Conservation (phyloP, 2,329 filamentous ascomycete genomes). For the Graphium sp. region DNA sequence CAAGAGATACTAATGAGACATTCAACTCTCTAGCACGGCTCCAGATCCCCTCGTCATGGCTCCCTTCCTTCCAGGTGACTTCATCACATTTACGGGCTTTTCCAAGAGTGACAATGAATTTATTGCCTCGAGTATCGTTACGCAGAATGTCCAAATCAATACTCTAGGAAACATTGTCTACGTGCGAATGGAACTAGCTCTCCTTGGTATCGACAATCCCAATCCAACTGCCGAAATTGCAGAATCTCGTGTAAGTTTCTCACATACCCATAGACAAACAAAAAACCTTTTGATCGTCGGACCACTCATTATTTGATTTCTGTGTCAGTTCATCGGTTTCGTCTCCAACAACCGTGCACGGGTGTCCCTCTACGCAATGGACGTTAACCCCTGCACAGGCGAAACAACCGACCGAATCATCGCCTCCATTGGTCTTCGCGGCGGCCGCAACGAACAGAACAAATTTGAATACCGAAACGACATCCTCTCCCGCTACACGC, state of each 20-base stretch:
- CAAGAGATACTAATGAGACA: neutral
- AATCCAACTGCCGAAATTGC: conserved; percentile 16
- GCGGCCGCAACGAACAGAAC: conserved; percentile 15
- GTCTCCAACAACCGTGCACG: conserved; percentile 15
- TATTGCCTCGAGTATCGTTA: conserved; percentile 17
- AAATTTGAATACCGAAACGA: conserved; percentile 18
- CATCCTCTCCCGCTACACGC: conserved; percentile 13
- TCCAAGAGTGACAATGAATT: conserved; percentile 13
- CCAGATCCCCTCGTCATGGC: conserved; percentile 18
- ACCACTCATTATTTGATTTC: neutral
- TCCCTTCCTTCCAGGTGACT: conserved; percentile 17
- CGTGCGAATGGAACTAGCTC: conserved; percentile 16
- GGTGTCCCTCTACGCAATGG: conserved; percentile 16
- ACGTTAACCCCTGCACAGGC: conserved; percentile 18
- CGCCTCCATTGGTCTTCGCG: conserved; percentile 13
- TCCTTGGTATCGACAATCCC: conserved; percentile 16
- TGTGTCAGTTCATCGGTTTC: conserved; percentile 14
- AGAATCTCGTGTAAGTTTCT: conserved; percentile 15
- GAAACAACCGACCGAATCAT: conserved; percentile 15
- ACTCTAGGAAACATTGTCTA: conserved; percentile 15
- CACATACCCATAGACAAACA: neutral
- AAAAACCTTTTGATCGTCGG: neutral
- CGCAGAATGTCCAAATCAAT: conserved; percentile 17
- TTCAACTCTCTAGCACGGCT: conserved; percentile 12
- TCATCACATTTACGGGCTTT: conserved; percentile 16